Evolutionary conservation across 768 basidiomycete genomes (phyloP), one percentile per base, ranked within the genome.

Genomic region (Lyophyllum decastes): DNA sequence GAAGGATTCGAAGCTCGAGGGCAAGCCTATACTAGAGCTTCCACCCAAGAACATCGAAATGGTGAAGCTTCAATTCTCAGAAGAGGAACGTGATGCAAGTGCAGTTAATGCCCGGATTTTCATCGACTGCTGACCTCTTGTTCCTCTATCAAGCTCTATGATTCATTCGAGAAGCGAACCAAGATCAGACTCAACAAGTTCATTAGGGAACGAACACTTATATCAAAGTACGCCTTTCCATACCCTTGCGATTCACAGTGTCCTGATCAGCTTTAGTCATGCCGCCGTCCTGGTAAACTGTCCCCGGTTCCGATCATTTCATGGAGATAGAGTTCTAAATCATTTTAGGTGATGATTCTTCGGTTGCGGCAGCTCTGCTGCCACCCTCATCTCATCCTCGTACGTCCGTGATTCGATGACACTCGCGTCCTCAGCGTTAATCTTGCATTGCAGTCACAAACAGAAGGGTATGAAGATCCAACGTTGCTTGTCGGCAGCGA

Each of bases 311-410:
- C 47, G 38, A 44, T 35, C 1, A 19, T 16, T 41, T 5, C n/a
- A 30, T 21, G n/a, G 17, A 24, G n/a, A 4, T 25, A 40, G 55
- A 41, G 14, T 51, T 41, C 52, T 17, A 26, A 27, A 35, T 8
- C 22, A 5, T 41, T 17, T 38, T 14, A 87, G 77, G 85, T 90
- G 22, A 79, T 92, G 81, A 87, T 93, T 19, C 77, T 92, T 33
- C 86, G 90, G 6, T 73, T 94, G 40, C 79, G 90, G 4, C 90
- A 92, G 64, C 72, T 92, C 0, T 89, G 87, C 65, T 83, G 83
- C 61, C 89, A 90, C 66, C 90, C 90, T 0, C 75, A 86, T 64
- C 81, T 92, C 4, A 85, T 90, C 41, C 74, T 89, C 40, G 87
- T 87, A 50, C 30, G 81, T 66, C 7, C 7, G 60, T 64, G 17